Evolutionary conservation across 192 early-diverging fungal species (phyloP).

Genomic region (Podila clonocystis): DNA sequence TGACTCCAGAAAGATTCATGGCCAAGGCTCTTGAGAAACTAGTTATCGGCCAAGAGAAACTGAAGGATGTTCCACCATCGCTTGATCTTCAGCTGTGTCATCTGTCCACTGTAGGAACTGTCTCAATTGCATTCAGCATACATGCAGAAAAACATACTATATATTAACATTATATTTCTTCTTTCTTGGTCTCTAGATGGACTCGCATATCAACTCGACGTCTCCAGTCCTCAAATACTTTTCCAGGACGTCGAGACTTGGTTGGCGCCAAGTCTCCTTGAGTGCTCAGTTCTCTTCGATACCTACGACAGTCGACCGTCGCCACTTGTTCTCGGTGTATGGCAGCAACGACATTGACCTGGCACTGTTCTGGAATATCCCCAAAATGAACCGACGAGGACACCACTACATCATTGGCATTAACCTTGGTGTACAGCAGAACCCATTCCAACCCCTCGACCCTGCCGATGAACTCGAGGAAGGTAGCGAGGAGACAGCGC

Average conservation of each 20-base stretch:
- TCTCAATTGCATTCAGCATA: constrained; percentile 21
- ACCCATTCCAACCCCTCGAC: constrained; percentile 66
- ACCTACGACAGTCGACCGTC: constrained; percentile 63
- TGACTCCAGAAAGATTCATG: constrained; percentile 60
- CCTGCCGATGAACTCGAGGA: constrained; percentile 48
- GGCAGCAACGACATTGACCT: constrained; percentile 91
- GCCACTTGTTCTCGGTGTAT: constrained; percentile 79
- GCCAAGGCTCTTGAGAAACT: constrained; percentile 57
- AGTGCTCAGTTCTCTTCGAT: constrained; percentile 74
- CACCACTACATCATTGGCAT: constrained; percentile 96
- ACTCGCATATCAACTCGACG: constrained; percentile 63
- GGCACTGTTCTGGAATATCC: constrained; percentile 83
- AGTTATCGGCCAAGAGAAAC: constrained; percentile 50
- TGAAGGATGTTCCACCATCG: constrained; percentile 53
- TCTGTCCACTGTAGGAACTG: constrained; percentile 55
- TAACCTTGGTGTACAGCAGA: constrained; percentile 83
- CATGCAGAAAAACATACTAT: constrained; percentile 50
- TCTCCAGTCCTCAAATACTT: constrained; percentile 75
- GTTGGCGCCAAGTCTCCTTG: constrained; percentile 76
- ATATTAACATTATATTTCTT: constrained; percentile 49
- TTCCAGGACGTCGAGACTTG: constrained; percentile 73
- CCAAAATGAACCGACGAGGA: constrained; percentile 64
- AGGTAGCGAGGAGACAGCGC: constrained; percentile 52
- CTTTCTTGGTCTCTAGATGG: constrained; percentile 57
- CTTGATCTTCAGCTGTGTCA: constrained; percentile 59